phyloP scores from a whole-genome alignment of 202 grass and related monocot species.

The Carex arenaria region DNA sequence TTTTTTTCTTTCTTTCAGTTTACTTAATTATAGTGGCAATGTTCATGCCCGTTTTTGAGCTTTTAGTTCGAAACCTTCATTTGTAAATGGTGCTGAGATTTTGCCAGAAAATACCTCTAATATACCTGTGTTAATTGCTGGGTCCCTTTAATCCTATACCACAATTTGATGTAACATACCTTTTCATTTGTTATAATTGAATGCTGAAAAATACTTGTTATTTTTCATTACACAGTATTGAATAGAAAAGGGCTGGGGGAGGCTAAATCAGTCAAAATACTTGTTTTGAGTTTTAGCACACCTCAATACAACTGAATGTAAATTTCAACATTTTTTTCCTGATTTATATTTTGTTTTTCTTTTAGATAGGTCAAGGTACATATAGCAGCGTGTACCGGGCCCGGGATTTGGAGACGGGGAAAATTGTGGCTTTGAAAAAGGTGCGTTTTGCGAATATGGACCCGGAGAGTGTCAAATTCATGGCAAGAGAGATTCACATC shows the following conservation, averaged over 20 bases:
- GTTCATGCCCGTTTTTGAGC: neutral
- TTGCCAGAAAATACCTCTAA: neutral
- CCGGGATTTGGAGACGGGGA: constrained; percentile 78
- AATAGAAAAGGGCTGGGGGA: neutral
- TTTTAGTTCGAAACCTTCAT: neutral
- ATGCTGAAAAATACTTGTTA: neutral
- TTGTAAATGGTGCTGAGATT: neutral
- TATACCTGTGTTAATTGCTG: neutral
- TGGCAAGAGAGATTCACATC: constrained; percentile 97
- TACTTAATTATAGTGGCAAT: neutral
- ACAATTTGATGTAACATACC: neutral
- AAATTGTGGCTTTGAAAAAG: constrained; percentile 96
- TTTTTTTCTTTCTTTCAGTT: neutral
- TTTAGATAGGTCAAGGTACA: constrained; percentile 97
- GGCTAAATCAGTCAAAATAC: no score
- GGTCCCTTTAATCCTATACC: neutral
- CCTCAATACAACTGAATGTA: neutral
- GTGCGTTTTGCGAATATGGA: constrained; percentile 95
- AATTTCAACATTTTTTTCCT: constrained; percentile 8
- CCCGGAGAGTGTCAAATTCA: constrained; percentile 91
- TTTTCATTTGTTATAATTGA: neutral
- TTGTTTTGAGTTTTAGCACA: neutral
- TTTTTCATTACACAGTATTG: neutral
- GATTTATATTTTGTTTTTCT: constrained; percentile 11
- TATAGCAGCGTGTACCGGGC: constrained; percentile 95